A percentile compares a stretch with the other conserved stretches of the same genome.
phyloP scores from a whole-genome alignment of 192 early-diverging fungal species.

The Mortierella antarctica region DNA sequence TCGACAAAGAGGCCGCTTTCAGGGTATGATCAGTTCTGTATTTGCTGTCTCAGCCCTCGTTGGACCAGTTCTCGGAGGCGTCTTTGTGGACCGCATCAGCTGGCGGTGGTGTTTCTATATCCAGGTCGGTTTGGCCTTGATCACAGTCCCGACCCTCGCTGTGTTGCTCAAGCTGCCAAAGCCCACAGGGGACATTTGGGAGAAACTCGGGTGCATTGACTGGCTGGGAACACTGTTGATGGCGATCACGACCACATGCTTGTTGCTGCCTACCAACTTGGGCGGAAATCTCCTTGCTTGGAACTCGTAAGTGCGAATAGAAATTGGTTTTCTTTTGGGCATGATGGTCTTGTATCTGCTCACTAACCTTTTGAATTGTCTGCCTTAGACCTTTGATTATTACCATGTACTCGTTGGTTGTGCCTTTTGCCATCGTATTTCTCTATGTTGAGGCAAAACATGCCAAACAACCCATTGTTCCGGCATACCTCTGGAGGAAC shows the following conservation, averaged over 20 bases:
- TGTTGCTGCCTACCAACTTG: slow-evolving; percentile 76
- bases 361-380: slow-evolving; percentile 55
- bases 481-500: slow-evolving; percentile 69
- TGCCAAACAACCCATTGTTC: slow-evolving; percentile 82
- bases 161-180: slow-evolving; percentile 70
- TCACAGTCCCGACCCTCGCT: slow-evolving; percentile 67
- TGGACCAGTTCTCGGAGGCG: slow-evolving; percentile 86
- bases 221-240: slow-evolving; percentile 67
- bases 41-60: slow-evolving; percentile 81
- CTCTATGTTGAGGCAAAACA: slow-evolving; percentile 71
- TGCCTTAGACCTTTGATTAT: slow-evolving; percentile 61
- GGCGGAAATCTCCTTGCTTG: slow-evolving; percentile 80
- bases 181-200: slow-evolving; percentile 59
- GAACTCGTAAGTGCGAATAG: slow-evolving; percentile 67
- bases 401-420: slow-evolving; percentile 58
- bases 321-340: slow-evolving; percentile 59
- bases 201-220: slow-evolving; percentile 78
- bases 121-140: slow-evolving; percentile 76
- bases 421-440: slow-evolving; percentile 61
- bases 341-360: slow-evolving; percentile 60
- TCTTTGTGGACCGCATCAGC: slow-evolving; percentile 74
- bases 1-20: slow-evolving; percentile 84
- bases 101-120: slow-evolving; percentile 74
- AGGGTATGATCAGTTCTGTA: slow-evolving; percentile 78
- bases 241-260: slow-evolving; percentile 60